Conservation (phyloP, 129 eudicot species). For the Silybum marianum region DNA sequence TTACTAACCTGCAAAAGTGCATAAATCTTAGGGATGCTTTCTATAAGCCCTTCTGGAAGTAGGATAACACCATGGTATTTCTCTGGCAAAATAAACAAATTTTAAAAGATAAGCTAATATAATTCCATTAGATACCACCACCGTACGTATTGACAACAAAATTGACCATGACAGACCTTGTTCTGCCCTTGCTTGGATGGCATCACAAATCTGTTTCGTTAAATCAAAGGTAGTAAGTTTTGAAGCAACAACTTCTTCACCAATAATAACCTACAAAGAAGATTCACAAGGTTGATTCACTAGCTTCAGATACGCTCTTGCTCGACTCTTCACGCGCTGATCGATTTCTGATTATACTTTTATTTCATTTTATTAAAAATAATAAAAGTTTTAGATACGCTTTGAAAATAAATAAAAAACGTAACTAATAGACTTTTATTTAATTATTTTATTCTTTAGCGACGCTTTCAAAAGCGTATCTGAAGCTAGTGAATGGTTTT, state of each 20-base stretch:
- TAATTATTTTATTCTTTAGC: too few relatives aligned
- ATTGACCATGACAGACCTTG: slow-evolving; percentile 44
- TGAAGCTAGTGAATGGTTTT: too few relatives aligned
- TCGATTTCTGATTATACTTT: too few relatives aligned
- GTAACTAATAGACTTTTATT: too few relatives aligned
- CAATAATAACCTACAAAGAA: slow-evolving; percentile 71
- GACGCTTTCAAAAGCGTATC: too few relatives aligned
- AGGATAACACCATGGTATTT: slow-evolving; percentile 92
- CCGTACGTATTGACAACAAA: neutral
- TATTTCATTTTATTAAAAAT: too few relatives aligned
- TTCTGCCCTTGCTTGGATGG: slow-evolving; percentile 81
- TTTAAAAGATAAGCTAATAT: neutral
- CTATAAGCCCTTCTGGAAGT: slow-evolving; percentile 95
- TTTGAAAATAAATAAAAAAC: too few relatives aligned
- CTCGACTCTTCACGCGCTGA: too few relatives aligned
- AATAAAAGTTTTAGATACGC: too few relatives aligned
- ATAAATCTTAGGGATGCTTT: slow-evolving; percentile 89
- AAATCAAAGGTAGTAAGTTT: slow-evolving; percentile 87
- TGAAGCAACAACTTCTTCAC: slow-evolving; percentile 91
- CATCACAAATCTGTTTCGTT: slow-evolving; percentile 91
- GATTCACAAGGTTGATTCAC: neutral
- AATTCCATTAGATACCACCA: neutral
- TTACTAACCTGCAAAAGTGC: slow-evolving; percentile 76
- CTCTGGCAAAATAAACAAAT: slow-evolving; percentile 37
- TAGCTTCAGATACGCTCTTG: too few relatives aligned